A percentile compares a stretch with the other conserved stretches of the same genome.
phyloP scores from a whole-genome alignment of 495 filamentous ascomycete genomes.

The Tuber borchii region DNA sequence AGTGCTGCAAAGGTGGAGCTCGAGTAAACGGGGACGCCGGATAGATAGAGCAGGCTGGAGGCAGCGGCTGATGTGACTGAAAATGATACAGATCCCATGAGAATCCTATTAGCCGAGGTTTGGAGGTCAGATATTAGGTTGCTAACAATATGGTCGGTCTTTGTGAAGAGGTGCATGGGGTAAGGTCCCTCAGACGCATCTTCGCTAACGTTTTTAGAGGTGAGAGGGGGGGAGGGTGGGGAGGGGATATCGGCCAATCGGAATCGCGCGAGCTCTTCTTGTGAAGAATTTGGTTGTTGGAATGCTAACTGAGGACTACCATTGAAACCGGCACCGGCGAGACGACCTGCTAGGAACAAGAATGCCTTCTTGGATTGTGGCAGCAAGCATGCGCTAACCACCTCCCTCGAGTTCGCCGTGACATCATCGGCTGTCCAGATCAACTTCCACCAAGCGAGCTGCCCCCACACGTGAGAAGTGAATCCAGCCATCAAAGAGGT shows the following conservation, averaged over 20 bases:
- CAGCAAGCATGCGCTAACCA: constrained; percentile 68
- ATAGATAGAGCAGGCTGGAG: constrained; percentile 41
- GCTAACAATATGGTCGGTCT: constrained; percentile 49
- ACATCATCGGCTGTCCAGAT: constrained; percentile 94
- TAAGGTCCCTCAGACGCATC: not conserved
- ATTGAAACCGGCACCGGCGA: constrained; percentile 60
- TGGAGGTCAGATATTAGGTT: constrained; percentile 69
- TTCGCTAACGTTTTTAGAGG: not conserved
- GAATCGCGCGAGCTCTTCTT: constrained; percentile 16
- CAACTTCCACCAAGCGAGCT: constrained; percentile 86
- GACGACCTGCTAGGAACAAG: constrained; percentile 73
- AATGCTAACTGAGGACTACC: not conserved
- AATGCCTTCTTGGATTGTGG: constrained; percentile 63
- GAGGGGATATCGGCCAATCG: constrained; percentile 3
- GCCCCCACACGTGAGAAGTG: constrained; percentile 60
- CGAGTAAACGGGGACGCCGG: constrained; percentile 57
- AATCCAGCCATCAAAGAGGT: constrained; percentile 70
- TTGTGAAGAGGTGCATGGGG: constrained; percentile 10
- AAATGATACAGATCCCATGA: constrained; percentile 65
- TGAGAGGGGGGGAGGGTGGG: too few species aligned
- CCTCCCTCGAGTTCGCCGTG: constrained; percentile 66
- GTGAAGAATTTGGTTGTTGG: constrained; percentile 24
- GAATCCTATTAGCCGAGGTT: constrained; percentile 67
- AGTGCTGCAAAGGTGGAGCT: constrained; percentile 72
- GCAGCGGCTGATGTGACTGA: constrained; percentile 52